phyloP scores from a whole-genome alignment of 2,329 filamentous ascomycete species.

The Aspergillus glaucus region DNA sequence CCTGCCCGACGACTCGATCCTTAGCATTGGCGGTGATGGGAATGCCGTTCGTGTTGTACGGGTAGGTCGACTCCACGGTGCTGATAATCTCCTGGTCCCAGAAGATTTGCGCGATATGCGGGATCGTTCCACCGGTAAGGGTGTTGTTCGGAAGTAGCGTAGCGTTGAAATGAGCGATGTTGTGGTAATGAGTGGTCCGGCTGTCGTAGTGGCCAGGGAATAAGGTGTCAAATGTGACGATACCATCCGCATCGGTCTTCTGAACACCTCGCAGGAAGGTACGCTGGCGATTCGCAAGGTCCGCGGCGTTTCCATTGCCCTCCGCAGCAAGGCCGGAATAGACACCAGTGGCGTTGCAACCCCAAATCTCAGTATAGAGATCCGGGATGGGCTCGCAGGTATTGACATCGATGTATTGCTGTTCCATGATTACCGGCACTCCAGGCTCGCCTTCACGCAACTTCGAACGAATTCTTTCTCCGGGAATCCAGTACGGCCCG shows the following conservation, averaged over 20 bases:
- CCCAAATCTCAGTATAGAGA: constrained; percentile 31
- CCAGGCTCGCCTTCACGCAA: constrained; percentile 30
- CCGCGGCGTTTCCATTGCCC: constrained; percentile 18
- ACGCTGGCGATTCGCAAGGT: constrained; percentile 25
- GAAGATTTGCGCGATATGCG: constrained; percentile 58
- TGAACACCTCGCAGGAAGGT: constrained; percentile 42
- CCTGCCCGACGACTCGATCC: constrained; percentile 9
- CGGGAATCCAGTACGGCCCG: constrained; percentile 42
- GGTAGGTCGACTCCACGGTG: constrained; percentile 41
- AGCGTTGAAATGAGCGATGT: constrained; percentile 24
- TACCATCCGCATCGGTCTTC: constrained; percentile 36
- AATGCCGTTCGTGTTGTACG: constrained; percentile 21
- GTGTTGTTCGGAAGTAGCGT: constrained; percentile 23
- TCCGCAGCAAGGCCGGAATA: constrained; percentile 25
- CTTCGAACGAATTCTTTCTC: constrained; percentile 34
- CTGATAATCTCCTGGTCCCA: constrained; percentile 52
- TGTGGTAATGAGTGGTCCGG: constrained; percentile 25
- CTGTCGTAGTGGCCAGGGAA: constrained; percentile 43
- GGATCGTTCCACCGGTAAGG: constrained; percentile 44
- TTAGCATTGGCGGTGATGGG: constrained; percentile 8
- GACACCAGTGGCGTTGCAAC: constrained; percentile 28
- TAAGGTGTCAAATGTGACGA: constrained; percentile 36
- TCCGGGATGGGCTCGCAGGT: constrained; percentile 34
- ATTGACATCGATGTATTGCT: constrained; percentile 34
- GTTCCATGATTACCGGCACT: constrained; percentile 33